These are phyloP conservation scores for Trichothecium sympodiale DNA, from an alignment of 2,329 filamentous ascomycete species.

Conservation along the genomic window DNA sequence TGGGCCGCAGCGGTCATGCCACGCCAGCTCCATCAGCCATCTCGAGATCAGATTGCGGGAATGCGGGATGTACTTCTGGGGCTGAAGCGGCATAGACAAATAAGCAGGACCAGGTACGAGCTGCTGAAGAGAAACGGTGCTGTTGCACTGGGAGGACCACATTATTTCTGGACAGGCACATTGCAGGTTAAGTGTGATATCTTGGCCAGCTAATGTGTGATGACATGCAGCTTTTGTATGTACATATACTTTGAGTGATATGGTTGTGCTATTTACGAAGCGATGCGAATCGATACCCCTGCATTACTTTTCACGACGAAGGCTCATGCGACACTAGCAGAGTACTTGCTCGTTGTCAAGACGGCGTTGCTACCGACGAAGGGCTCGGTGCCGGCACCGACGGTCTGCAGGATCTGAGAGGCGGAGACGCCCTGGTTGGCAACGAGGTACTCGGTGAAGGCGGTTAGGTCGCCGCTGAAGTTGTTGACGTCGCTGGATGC, in stretches of 20 bases:
- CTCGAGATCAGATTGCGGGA: constrained; percentile 15
- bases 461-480: constrained; percentile 41
- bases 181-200: too few relatives aligned
- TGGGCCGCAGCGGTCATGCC: constrained; percentile 31
- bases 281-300: not conserved
- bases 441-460: constrained; percentile 46
- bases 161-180: constrained; percentile 27
- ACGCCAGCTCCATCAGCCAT: constrained; percentile 14
- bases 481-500: constrained; percentile 12
- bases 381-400: constrained; percentile 45
- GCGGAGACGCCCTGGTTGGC: constrained; percentile 31
- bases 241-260: not conserved
- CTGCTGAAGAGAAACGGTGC: constrained; percentile 5
- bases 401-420: constrained; percentile 40
- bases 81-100: constrained; percentile 26
- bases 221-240: too few relatives aligned
- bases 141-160: constrained; percentile 12
- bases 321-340: constrained; percentile 1
- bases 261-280: not conserved
- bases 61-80: constrained; percentile 33
- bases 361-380: constrained; percentile 33
- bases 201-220: too few relatives aligned
- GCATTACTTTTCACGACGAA: not conserved
- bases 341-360: constrained; percentile 9
- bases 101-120: constrained; percentile 18